A percentile compares a stretch with the other conserved stretches of the same genome.
Conservation (phyloP, 352 stramenopile genomes). For the Phytopythium mirpurense region DNA sequence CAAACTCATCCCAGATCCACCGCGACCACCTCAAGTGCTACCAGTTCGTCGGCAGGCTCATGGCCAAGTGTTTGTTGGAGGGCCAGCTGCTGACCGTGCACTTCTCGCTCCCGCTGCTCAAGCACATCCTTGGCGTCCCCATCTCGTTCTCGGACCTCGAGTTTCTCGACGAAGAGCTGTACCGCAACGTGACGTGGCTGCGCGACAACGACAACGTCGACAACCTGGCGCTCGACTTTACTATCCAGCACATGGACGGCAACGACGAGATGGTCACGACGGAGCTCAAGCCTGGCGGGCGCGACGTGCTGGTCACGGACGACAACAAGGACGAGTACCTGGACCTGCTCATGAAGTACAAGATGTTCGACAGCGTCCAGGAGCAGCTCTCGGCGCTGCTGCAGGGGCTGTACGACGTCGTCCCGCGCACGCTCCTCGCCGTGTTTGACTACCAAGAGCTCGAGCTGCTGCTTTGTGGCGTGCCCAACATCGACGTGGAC, state of each 20-base stretch:
- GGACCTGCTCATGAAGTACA: constrained; percentile 90
- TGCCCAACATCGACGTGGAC: constrained; percentile 86
- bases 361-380: constrained; percentile 90
- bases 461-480: constrained; percentile 91
- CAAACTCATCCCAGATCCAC: constrained; percentile 61
- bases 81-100: constrained; percentile 73
- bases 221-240: constrained; percentile 70
- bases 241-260: constrained; percentile 41
- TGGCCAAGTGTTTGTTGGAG: constrained; percentile 74
- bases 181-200: constrained; percentile 61
- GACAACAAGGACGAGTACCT: constrained; percentile 96
- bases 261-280: constrained; percentile 51
- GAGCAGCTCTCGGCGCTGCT: constrained; percentile 90
- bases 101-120: constrained; percentile 74
- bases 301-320: constrained; percentile 90
- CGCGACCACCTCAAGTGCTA: constrained; percentile 70
- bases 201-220: constrained; percentile 61
- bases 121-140: constrained; percentile 72
- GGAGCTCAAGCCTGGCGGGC: constrained; percentile 90
- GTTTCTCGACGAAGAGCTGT: constrained; percentile 75
- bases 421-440: constrained; percentile 82
- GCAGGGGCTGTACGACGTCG: constrained; percentile 89
- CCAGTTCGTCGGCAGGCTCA: constrained; percentile 69
- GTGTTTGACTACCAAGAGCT: constrained; percentile 95
- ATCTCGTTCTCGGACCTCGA: constrained; percentile 81